A percentile compares a stretch with the other conserved stretches of the same genome.
Conservation (phyloP, 2,329 filamentous ascomycete species). For the Scytalidium lignicola region DNA sequence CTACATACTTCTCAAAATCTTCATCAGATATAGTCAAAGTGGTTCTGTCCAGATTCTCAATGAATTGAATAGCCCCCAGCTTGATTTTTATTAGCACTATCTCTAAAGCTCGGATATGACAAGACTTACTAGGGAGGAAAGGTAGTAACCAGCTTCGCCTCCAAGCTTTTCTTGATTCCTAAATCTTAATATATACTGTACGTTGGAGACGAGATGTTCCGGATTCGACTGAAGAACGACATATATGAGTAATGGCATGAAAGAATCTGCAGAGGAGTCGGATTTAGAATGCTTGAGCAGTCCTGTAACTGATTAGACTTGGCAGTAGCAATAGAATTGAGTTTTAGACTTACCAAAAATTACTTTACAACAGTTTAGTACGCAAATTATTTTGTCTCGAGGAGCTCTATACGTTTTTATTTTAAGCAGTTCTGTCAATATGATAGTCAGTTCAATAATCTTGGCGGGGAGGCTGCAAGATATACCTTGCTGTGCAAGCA, state of each 20-base stretch:
- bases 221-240: constrained; percentile 93
- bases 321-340: background rate
- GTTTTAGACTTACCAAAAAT: constrained; percentile 71
- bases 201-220: constrained; percentile 92
- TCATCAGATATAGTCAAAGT: constrained; percentile 89
- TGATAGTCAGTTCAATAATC: constrained; percentile 23
- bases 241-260: constrained; percentile 91
- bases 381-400: constrained; percentile 96
- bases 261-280: constrained; percentile 93
- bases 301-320: constrained; percentile 42
- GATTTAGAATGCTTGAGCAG: constrained; percentile 86
- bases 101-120: background rate
- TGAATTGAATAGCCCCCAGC: constrained; percentile 93
- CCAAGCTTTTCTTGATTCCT: constrained; percentile 95
- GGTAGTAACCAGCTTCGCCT: constrained; percentile 96
- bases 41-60: constrained; percentile 93
- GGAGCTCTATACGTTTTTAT: constrained; percentile 97
- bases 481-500: constrained; percentile 79
- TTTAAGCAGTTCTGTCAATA: constrained; percentile 75
- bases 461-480: no score
- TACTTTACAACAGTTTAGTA: constrained; percentile 98
- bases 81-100: constrained; percentile 29
- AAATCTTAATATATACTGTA: constrained; percentile 96
- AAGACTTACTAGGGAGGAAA: constrained; percentile 74
- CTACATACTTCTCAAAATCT: constrained; percentile 95